A percentile compares a stretch with the other conserved stretches of the same genome.
These are phyloP conservation scores for Calonectria henricotiae DNA, from an alignment of 2,329 filamentous ascomycete genomes.

Conservation along the genomic window DNA sequence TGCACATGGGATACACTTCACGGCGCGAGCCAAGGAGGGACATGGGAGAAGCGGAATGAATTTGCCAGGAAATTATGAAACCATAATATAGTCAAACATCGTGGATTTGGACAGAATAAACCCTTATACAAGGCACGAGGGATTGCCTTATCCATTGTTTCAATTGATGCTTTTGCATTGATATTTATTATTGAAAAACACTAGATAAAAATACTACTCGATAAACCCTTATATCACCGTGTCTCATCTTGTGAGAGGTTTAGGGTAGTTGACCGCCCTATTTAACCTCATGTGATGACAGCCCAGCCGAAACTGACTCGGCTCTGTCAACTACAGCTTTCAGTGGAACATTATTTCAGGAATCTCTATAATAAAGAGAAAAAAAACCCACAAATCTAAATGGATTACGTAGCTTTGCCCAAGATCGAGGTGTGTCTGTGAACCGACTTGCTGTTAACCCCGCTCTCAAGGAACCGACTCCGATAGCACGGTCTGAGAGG, in stretches of 20 bases:
- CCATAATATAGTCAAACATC: too few species aligned
- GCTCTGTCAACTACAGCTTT: not conserved
- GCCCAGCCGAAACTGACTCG: not conserved
- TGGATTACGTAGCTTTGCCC: slow-evolving; percentile 68
- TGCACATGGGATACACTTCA: too few species aligned
- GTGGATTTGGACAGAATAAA: not conserved
- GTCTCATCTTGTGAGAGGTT: not conserved
- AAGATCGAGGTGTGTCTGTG: slow-evolving; percentile 68
- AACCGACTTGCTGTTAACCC: not conserved
- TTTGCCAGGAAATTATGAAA: too few species aligned
- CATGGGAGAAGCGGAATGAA: too few species aligned
- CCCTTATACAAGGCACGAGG: too few species aligned
- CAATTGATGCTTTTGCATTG: too few species aligned
- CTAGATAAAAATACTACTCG: too few species aligned
- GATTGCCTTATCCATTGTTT: too few species aligned
- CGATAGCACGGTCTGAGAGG: not conserved
- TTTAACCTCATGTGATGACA: not conserved
- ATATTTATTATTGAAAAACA: too few species aligned
- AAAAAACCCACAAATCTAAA: slow-evolving; percentile 30
- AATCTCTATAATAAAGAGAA: not conserved
- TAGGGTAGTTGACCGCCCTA: slow-evolving; percentile 18
- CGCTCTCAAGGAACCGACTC: not conserved
- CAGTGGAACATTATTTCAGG: not conserved
- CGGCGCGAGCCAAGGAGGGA: too few species aligned
- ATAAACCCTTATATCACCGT: not conserved